These are phyloP conservation scores for Panicum virgatum DNA, from an alignment of 202 grass and related monocot genomes.

Conservation along the genomic window DNA sequence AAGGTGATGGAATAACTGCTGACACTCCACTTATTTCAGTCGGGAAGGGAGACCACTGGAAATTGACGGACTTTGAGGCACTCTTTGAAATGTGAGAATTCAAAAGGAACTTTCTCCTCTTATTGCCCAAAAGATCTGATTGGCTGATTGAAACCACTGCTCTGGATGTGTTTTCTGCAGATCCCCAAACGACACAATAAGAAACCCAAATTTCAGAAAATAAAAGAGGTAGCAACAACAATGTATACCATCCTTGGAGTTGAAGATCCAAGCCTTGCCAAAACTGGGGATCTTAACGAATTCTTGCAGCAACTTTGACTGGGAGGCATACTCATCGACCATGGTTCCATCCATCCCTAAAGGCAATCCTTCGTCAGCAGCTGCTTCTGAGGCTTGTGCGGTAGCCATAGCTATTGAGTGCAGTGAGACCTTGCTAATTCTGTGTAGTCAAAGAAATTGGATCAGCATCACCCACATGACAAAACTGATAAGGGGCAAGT, in stretches of 20 bases:
- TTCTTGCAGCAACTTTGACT: constrained; percentile 79
- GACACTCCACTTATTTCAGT: constrained; percentile 82
- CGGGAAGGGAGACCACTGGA: constrained; percentile 88
- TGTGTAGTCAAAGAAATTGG: constrained; percentile 32
- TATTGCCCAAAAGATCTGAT: constrained; percentile 73
- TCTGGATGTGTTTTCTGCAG: constrained; percentile 58
- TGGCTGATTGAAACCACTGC: constrained; percentile 71
- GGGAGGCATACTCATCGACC: constrained; percentile 68
- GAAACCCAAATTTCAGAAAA: constrained; percentile 13
- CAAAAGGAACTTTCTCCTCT: constrained; percentile 61
- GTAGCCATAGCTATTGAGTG: constrained; percentile 33
- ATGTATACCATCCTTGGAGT: constrained; percentile 59
- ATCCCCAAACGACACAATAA: constrained; percentile 5
- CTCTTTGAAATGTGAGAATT: constrained; percentile 71
- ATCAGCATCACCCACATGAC: constrained; percentile 27
- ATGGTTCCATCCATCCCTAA: constrained; percentile 61
- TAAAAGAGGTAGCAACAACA: neutral
- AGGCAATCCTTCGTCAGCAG: constrained; percentile 52
- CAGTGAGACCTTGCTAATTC: constrained; percentile 20
- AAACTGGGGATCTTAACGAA: constrained; percentile 70
- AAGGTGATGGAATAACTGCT: constrained; percentile 75
- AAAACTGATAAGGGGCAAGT: neutral
- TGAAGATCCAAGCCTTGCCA: constrained; percentile 86
- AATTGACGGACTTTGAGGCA: constrained; percentile 54
- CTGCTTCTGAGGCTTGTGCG: constrained; percentile 33